Conservation (phyloP, 169 alveolate species). For the Theileria annulata region DNA sequence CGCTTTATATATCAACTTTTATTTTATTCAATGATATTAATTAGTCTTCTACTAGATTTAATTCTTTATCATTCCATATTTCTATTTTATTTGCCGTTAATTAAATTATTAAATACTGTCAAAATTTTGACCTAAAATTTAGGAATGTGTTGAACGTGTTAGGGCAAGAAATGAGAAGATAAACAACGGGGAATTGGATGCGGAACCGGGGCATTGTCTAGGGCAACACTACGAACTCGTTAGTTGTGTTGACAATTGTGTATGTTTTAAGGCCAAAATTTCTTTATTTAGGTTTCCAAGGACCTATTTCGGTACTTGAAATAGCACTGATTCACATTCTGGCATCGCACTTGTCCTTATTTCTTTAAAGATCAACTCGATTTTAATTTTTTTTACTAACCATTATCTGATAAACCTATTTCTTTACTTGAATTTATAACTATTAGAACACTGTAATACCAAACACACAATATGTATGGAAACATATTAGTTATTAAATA, state of each 20-base stretch:
- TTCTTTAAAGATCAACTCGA: neutral
- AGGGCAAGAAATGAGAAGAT: constrained; percentile 22
- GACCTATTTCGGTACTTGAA: constrained; percentile 59
- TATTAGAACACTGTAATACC: neutral
- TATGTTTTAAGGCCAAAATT: constrained; percentile 7
- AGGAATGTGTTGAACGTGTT: constrained; percentile 67
- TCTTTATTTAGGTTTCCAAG: constrained; percentile 47
- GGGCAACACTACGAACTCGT: constrained; percentile 68
- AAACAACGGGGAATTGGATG: constrained; percentile 24
- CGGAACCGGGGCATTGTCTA: constrained; percentile 62
- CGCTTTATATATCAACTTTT: neutral
- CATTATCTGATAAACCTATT: neutral
- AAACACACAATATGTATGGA: neutral
- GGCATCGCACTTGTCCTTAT: neutral
- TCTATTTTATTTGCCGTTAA: neutral
- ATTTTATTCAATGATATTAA: neutral
- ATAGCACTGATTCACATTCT: constrained; percentile 1
- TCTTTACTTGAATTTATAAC: neutral
- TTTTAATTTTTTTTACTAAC: neutral
- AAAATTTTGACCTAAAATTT: neutral
- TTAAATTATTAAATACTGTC: neutral
- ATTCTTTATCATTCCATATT: neutral
- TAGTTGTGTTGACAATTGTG: constrained; percentile 63
- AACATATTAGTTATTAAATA: neutral
- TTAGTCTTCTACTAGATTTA: neutral